Base-by-base conservation (phyloP, 305 asterid species). In the Andrographis paniculata region DNA sequence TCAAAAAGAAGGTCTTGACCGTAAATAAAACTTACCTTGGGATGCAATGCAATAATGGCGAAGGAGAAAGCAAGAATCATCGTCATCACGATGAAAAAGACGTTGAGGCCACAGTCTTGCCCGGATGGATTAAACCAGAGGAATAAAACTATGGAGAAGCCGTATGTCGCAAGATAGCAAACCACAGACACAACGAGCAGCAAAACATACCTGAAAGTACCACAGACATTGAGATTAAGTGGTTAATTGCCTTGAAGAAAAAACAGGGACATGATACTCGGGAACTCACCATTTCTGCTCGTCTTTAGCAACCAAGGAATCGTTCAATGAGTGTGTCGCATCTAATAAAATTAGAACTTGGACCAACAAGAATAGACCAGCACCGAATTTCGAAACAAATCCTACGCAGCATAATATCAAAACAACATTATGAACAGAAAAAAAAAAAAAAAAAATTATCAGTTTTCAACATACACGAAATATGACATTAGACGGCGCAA, bases 111-210 rank as follows among this genome's bases (percentile, higher is more conserved):
- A 60, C 96, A 86, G 60, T 86, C 94, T 0, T 80, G 71, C 21
- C 98, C 98, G 17, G 92, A 75, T 21, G 98, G 98, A 70, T 91
- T 86, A 87, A 91, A 91, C 96, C 95, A 91, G 42, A 91, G 82
- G 82, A 91, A 86, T 11, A 91, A 72, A 58, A 86, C 15, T 42
- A 94, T 95, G 0, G 87, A 70, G 47, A 80, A 51, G 14, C 82
- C 56, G 61, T 73, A 86, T 27, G 96, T 66, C 31, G 71, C 87
- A 52, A 91, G 60, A 70, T 86, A 91, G 80, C 98, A 91, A 11
- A 42, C 74, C 40, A 75, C 71, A 3, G 98, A 86, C 45, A 91
- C 69, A 28, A 55, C 93, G 50, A 91, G 94, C 39, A 91, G 62
- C 22, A 92, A 95, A 23, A 83, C 41, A 37, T 80, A 85, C 97